A percentile compares a stretch with the other conserved stretches of the same genome.
phyloP scores from a whole-genome alignment of 208 protist genomes.

The Trypanosoma caninum region DNA sequence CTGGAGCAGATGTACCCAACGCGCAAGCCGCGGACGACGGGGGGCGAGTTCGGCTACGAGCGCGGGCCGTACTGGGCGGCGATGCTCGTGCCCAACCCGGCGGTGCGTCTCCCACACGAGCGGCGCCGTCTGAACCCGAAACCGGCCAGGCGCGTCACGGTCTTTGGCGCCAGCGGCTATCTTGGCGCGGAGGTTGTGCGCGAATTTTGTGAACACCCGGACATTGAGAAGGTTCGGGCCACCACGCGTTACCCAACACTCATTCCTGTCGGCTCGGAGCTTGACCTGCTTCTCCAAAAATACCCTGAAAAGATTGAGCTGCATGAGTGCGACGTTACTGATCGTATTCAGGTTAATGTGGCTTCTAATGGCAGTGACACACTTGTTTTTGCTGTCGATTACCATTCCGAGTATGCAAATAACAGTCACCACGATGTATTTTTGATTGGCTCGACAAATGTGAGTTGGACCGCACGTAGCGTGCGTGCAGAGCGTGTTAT shows the following conservation, averaged over 20 bases:
- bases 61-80: conserved; percentile 85
- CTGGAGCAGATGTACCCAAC: conserved; percentile 90
- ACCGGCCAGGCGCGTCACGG: conserved; percentile 84
- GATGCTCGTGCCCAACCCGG: conserved; percentile 88
- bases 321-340: conserved; percentile 91
- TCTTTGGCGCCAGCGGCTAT: conserved; percentile 87
- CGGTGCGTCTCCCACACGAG: conserved; percentile 85
- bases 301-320: conserved; percentile 90
- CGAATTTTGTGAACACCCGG: conserved; percentile 87
- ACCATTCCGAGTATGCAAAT: conserved; percentile 88
- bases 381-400: conserved; percentile 90
- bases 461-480: conserved; percentile 89
- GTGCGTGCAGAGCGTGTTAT: conserved; percentile 88
- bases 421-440: conserved; percentile 92
- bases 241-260: conserved; percentile 89
- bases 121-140: conserved; percentile 85
- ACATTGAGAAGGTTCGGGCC: conserved; percentile 86
- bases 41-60: conserved; percentile 88
- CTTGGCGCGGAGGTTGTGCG: conserved; percentile 87
- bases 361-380: conserved; percentile 89
- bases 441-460: conserved; percentile 83
- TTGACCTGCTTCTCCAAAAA: conserved; percentile 79
- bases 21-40: conserved; percentile 81
- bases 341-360: conserved; percentile 90
- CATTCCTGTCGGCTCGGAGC: conserved; percentile 81